Conservation (phyloP, 192 early-diverging fungal genomes). For the Rhizophagus prolifer region DNA sequence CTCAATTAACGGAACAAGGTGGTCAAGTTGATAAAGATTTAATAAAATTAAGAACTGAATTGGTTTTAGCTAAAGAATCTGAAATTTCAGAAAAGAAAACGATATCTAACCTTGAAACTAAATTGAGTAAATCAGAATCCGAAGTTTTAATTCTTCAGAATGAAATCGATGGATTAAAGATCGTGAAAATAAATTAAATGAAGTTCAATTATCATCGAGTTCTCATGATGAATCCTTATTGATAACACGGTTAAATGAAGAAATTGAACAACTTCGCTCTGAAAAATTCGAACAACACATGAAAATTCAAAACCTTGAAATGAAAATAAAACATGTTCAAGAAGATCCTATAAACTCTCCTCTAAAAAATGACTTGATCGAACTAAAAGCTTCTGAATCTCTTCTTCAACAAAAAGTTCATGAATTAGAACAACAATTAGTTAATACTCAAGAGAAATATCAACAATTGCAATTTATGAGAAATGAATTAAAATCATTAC, state of each 20-base stretch:
- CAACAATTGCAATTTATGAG: constrained; percentile 3
- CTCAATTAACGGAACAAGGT: neutral
- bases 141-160: neutral
- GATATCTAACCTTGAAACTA: constrained; percentile 12
- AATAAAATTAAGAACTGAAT: neutral
- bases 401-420: neutral
- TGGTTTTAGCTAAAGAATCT: neutral
- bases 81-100: neutral
- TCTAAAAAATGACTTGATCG: neutral
- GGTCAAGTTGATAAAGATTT: constrained; percentile 2
- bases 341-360: neutral
- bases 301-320: constrained; percentile 14
- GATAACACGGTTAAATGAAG: neutral
- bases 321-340: neutral
- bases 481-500: neutral
- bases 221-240: neutral
- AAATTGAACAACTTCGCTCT: neutral
- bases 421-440: constrained; percentile 8
- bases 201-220: neutral
- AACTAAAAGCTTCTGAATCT: neutral
- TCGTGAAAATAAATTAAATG: neutral
- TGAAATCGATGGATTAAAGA: constrained; percentile 1
- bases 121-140: neutral
- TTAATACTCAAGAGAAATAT: neutral
- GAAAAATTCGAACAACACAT: neutral